Conservation (phyloP, 345 rosid genomes). For the Theobroma cacao region DNA sequence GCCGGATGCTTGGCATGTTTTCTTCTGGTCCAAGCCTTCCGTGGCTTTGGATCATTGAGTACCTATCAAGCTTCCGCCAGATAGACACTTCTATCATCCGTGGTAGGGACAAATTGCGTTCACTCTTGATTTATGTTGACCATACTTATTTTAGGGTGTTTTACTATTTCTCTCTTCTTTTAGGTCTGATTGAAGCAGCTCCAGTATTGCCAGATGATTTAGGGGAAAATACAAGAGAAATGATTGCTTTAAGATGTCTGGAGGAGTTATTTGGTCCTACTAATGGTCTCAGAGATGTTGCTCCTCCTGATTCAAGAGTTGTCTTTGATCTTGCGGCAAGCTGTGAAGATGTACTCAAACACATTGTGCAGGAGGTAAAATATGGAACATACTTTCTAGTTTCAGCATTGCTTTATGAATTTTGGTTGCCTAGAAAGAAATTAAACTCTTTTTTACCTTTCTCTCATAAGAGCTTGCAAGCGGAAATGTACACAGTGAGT, state of each 20-base stretch:
- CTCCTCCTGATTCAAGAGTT: slow-evolving; percentile 21
- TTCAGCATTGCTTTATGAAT: background rate
- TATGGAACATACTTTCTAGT: background rate
- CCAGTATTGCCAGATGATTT: slow-evolving; percentile 31
- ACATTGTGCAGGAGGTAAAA: slow-evolving; percentile 37
- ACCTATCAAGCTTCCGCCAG: slow-evolving; percentile 36
- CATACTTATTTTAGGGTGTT: background rate
- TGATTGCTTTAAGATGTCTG: slow-evolving; percentile 57
- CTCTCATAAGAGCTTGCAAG: background rate
- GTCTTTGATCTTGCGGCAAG: slow-evolving; percentile 33
- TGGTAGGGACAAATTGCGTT: slow-evolving; percentile 33
- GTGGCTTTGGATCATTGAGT: slow-evolving; percentile 64
- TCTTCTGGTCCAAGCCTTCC: slow-evolving; percentile 22
- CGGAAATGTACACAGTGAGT: background rate
- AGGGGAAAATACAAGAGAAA: slow-evolving; percentile 39
- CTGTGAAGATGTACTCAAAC: slow-evolving; percentile 46
- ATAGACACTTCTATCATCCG: slow-evolving; percentile 36
- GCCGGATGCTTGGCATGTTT: slow-evolving; percentile 12
- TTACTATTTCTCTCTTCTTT: background rate
- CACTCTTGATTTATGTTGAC: background rate
- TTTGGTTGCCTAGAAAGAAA: background rate
- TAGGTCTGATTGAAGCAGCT: slow-evolving; percentile 46
- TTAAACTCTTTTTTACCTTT: background rate
- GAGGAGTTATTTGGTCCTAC: slow-evolving; percentile 41
- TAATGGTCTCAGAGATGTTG: slow-evolving; percentile 10